These are phyloP conservation scores for Phialophora expanda DNA, from an alignment of 2,329 filamentous ascomycete genomes.

Conservation along the genomic window DNA sequence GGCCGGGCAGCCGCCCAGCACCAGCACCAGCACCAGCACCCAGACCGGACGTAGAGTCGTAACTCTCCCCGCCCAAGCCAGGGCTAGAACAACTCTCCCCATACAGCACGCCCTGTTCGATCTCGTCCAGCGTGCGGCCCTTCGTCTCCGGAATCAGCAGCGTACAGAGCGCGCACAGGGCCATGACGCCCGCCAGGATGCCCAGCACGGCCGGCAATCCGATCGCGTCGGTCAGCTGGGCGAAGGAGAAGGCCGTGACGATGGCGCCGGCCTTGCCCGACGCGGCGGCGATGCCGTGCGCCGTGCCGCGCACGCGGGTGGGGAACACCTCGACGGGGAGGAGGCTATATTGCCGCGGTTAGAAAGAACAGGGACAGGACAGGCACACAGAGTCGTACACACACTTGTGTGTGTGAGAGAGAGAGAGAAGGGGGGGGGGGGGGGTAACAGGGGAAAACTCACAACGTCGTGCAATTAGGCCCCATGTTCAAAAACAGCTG, in stretches of 20 bases:
- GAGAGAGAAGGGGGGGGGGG: too few species aligned
- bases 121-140: conserved; percentile 40
- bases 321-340: conserved; percentile 70
- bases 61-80: not conserved
- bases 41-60: not conserved
- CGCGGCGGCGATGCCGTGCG: conserved; percentile 66
- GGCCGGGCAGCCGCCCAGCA: too few species aligned
- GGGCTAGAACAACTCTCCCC: not conserved
- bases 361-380: not conserved
- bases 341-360: too few species aligned
- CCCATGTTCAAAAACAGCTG: conserved; percentile 42
- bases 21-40: not conserved
- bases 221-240: conserved; percentile 38
- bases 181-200: conserved; percentile 40
- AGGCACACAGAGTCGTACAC: too few species aligned
- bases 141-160: conserved; percentile 43
- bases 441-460: too few species aligned
- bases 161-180: conserved; percentile 37
- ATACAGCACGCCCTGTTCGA: conserved; percentile 31
- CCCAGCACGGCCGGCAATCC: conserved; percentile 37
- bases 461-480: conserved; percentile 66
- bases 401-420: too few species aligned
- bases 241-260: conserved; percentile 38
- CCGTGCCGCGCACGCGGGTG: conserved; percentile 66
- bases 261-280: conserved; percentile 65